Percentiles rank a stretch among this genome's conserved stretches.
phyloP scores from a whole-genome alignment of 768 basidiomycete genomes.

The Porphyrellus cyaneotinctus region DNA sequence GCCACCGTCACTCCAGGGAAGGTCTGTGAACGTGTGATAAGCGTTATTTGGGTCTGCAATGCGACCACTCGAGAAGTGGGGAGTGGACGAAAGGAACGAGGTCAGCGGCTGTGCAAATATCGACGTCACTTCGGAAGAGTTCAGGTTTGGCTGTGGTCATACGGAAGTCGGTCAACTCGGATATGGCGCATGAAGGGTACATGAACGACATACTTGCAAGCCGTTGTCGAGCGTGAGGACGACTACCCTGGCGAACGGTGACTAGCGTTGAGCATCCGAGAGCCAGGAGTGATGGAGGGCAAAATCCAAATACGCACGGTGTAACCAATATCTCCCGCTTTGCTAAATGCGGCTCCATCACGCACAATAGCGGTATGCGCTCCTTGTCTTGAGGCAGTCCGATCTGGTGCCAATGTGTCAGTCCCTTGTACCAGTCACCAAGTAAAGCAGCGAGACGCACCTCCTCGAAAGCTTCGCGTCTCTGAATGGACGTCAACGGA shows the following conservation, averaged over 20 bases:
- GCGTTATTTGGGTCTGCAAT: slow-evolving; percentile 42
- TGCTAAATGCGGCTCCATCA: slow-evolving; percentile 76
- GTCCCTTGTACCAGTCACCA: neutral
- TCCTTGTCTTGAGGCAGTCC: slow-evolving; percentile 71
- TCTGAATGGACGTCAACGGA: slow-evolving; percentile 34
- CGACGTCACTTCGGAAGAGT: slow-evolving; percentile 69
- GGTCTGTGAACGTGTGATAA: slow-evolving; percentile 65
- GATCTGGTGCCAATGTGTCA: slow-evolving; percentile 47
- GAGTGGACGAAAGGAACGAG: slow-evolving; percentile 61
- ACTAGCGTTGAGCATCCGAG: neutral
- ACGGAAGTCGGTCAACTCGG: neutral
- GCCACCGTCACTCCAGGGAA: slow-evolving; percentile 39
- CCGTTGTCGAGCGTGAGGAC: slow-evolving; percentile 80
- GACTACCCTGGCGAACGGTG: slow-evolving; percentile 57
- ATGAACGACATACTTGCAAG: slow-evolving; percentile 45
- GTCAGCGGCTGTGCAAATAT: slow-evolving; percentile 84
- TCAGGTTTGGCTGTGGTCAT: slow-evolving; percentile 64
- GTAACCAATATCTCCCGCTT: slow-evolving; percentile 72
- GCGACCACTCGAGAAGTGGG: slow-evolving; percentile 57
- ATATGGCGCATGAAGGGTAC: neutral
- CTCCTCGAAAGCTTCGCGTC: slow-evolving; percentile 90
- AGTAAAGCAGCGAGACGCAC: slow-evolving; percentile 34
- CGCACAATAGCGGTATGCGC: slow-evolving; percentile 71
- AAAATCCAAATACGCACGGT: slow-evolving; percentile 57
- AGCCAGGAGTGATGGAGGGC: neutral